These are phyloP conservation scores for Delphinella strobiligena DNA, from an alignment of 2,329 filamentous ascomycete genomes.

Conservation along the genomic window DNA sequence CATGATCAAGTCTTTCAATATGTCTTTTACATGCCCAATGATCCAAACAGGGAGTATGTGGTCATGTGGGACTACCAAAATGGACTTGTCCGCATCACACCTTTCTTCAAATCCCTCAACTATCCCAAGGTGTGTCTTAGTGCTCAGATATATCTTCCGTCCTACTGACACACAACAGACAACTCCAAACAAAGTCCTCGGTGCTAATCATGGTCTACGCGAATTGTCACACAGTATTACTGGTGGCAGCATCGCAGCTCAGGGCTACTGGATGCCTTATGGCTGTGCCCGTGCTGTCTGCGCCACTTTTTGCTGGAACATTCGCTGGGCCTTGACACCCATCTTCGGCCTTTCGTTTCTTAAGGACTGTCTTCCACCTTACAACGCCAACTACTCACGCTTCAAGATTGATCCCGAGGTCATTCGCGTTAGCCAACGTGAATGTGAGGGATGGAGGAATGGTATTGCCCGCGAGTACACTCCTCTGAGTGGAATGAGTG, in stretches of 20 bases:
- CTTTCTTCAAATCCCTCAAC: conserved; percentile 83
- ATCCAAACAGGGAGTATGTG: conserved; percentile 50
- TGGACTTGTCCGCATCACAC: conserved; percentile 84
- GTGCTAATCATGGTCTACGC: conserved; percentile 61
- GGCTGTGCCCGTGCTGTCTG: conserved; percentile 76
- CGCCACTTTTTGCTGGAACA: conserved; percentile 75
- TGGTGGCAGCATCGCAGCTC: conserved; percentile 76
- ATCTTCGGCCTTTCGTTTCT: conserved; percentile 81
- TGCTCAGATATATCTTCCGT: background rate
- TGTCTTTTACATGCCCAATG: conserved; percentile 58
- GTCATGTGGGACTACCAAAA: conserved; percentile 98
- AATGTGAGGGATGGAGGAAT: conserved; percentile 26
- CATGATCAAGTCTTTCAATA: conserved; percentile 64
- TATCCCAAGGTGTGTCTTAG: conserved; percentile 62
- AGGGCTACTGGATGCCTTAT: conserved; percentile 98
- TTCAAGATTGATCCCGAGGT: conserved; percentile 30
- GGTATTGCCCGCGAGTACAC: too few species aligned
- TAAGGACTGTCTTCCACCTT: conserved; percentile 52
- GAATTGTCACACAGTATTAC: conserved; percentile 94
- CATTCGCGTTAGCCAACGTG: conserved; percentile 23
- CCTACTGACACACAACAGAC: conserved; percentile 51
- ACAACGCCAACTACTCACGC: conserved; percentile 40
- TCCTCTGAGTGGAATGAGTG: too few species aligned
- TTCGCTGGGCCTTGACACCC: conserved; percentile 76
- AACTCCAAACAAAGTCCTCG: conserved; percentile 65